phyloP scores from a whole-genome alignment of 1,139 yeast species.

The Blastobotrys buckinghamii region DNA sequence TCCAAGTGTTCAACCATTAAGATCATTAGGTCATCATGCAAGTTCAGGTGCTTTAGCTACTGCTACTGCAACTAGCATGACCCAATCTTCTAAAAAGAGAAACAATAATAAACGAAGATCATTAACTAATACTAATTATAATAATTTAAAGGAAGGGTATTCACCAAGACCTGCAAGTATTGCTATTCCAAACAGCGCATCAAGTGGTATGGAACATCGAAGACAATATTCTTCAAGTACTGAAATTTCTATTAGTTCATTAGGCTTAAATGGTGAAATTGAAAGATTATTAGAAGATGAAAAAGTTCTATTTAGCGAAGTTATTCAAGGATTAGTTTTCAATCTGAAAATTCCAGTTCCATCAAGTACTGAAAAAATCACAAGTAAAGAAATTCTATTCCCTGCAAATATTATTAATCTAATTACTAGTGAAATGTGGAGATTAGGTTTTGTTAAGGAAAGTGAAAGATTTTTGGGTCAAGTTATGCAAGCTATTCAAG shows the following conservation, averaged over 20 bases:
- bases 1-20: conserved; percentile 25
- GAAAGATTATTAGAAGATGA: conserved; percentile 62
- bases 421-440: conserved; percentile 96
- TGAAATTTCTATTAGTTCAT: conserved; percentile 25
- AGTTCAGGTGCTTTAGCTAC: conserved; percentile 17
- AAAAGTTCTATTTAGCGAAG: conserved; percentile 72
- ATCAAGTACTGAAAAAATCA: conserved; percentile 71
- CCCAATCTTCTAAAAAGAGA: conserved; percentile 24
- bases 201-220: conserved; percentile 16
- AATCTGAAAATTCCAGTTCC: conserved; percentile 87
- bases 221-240: conserved; percentile 24
- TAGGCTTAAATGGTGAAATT: conserved; percentile 35
- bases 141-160: conserved; percentile 24
- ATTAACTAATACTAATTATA: conserved; percentile 22
- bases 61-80: conserved; percentile 20
- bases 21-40: conserved; percentile 19
- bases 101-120: conserved; percentile 30
- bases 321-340: conserved; percentile 79
- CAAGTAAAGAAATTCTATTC: conserved; percentile 88
- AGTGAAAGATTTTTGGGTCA: conserved; percentile 89
- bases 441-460: conserved; percentile 88
- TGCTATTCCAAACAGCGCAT: conserved; percentile 22
- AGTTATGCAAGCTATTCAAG: conserved; percentile 83
- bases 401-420: conserved; percentile 94
- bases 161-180: conserved; percentile 35